Evolutionary conservation across 768 basidiomycete species (phyloP).

Genomic region (Thelephora ganbajun): DNA sequence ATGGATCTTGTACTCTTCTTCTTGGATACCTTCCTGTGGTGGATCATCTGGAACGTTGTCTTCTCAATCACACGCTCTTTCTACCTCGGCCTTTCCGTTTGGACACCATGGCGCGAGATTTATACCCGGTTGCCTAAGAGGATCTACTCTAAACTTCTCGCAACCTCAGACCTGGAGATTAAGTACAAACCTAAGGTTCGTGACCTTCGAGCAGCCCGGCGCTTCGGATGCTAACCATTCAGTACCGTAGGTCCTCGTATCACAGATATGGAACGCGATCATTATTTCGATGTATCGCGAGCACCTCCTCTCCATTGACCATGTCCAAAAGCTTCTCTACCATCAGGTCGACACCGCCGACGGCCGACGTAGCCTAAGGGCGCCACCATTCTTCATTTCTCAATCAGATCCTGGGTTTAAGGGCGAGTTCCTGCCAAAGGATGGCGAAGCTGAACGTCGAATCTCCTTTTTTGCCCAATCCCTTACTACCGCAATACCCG

Average conservation of each 20-base stretch:
- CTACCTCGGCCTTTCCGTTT: constrained; percentile 84
- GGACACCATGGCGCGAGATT: constrained; percentile 99
- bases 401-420: constrained; percentile 82
- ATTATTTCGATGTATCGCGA: constrained; percentile 99
- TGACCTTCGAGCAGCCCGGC: not conserved
- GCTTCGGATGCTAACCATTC: not conserved
- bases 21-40: constrained; percentile 99
- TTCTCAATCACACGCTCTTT: constrained; percentile 84
- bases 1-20: constrained; percentile 98
- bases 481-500: constrained; percentile 87
- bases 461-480: constrained; percentile 99
- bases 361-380: constrained; percentile 82
- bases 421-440: constrained; percentile 84
- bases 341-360: constrained; percentile 86
- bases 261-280: constrained; percentile 99
- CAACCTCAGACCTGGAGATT: constrained; percentile 91
- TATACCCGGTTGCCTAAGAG: constrained; percentile 92
- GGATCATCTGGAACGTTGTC: constrained; percentile 98
- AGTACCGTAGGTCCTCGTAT: constrained; percentile 68
- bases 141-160: constrained; percentile 90
- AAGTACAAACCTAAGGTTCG: constrained; percentile 98
- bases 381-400: constrained; percentile 96
- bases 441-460: constrained; percentile 91
- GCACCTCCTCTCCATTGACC: constrained; percentile 95
- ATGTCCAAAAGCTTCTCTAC: constrained; percentile 94